Evolutionary conservation across 192 early-diverging fungal species (phyloP).

Genomic region (Gorgonomyces haynaldii): DNA sequence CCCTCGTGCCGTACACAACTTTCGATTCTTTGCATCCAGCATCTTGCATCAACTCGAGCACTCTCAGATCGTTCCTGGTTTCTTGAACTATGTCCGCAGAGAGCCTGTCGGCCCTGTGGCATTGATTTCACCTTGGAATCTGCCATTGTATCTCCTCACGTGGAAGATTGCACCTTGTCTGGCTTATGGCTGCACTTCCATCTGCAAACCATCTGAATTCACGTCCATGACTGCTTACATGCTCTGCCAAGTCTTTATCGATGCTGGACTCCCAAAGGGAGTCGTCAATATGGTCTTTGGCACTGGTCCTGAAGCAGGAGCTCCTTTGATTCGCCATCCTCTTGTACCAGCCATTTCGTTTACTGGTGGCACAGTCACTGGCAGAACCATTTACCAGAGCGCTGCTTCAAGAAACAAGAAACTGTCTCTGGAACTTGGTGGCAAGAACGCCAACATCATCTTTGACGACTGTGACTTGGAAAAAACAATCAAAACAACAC

Average conservation of each 20-base stretch:
- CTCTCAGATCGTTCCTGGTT: not conserved
- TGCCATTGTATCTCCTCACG: slow-evolving; percentile 56
- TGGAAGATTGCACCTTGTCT: slow-evolving; percentile 58
- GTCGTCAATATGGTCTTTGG: slow-evolving; percentile 84
- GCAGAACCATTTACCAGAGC: slow-evolving; percentile 44
- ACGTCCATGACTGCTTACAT: slow-evolving; percentile 26
- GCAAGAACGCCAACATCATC: slow-evolving; percentile 70
- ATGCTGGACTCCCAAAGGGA: slow-evolving; percentile 68
- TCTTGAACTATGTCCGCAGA: slow-evolving; percentile 11
- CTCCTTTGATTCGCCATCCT: slow-evolving; percentile 55
- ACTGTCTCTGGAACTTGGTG: slow-evolving; percentile 69
- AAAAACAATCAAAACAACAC: slow-evolving; percentile 51
- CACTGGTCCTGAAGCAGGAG: slow-evolving; percentile 50
- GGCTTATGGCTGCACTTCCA: slow-evolving; percentile 57
- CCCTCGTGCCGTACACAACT: slow-evolving; percentile 39
- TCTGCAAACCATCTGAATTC: slow-evolving; percentile 68
- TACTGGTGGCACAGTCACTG: slow-evolving; percentile 63
- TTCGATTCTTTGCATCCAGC: slow-evolving; percentile 68
- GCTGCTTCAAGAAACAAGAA: slow-evolving; percentile 63
- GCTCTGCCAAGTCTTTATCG: slow-evolving; percentile 49
- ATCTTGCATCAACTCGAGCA: slow-evolving; percentile 42
- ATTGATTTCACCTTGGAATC: slow-evolving; percentile 56
- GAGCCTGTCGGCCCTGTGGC: slow-evolving; percentile 63
- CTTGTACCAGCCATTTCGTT: slow-evolving; percentile 60
- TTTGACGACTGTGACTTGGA: slow-evolving; percentile 70